These are phyloP conservation scores for Diaporthe helianthi DNA, from an alignment of 2,329 filamentous ascomycete genomes.

Conservation along the genomic window DNA sequence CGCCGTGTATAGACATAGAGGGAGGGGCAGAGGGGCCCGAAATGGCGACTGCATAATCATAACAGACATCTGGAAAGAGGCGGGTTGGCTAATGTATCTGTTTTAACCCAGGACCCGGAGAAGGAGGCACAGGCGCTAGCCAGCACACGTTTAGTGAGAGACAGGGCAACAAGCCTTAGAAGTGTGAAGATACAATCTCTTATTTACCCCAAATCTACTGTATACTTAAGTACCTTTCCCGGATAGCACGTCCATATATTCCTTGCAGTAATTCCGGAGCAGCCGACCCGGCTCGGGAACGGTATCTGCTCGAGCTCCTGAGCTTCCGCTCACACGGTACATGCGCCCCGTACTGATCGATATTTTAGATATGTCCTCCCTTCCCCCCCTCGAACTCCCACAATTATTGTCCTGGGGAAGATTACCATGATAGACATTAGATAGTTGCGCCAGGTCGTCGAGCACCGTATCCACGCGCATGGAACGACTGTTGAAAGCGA, in stretches of 20 bases:
- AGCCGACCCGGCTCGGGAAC: no score
- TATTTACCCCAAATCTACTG: neutral
- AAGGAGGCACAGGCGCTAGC: neutral
- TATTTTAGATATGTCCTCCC: neutral
- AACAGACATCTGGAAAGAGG: neutral
- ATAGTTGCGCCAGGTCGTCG: neutral
- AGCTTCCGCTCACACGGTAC: neutral
- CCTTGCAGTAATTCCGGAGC: no score
- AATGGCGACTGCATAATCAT: neutral
- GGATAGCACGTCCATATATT: neutral
- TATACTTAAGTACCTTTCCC: neutral
- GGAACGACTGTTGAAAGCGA: neutral
- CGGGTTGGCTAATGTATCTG: neutral
- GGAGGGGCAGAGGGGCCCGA: neutral
- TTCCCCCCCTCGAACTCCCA: neutral
- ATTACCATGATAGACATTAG: slow-evolving; percentile 14
- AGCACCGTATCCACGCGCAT: neutral
- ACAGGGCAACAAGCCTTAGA: neutral
- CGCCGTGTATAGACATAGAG: neutral
- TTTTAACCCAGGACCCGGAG: neutral
- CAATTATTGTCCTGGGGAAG: neutral
- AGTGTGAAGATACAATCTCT: neutral
- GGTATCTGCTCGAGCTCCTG: neutral
- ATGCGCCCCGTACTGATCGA: neutral
- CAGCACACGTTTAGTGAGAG: neutral